A percentile compares a stretch with the other conserved stretches of the same genome.
These are phyloP conservation scores for Neurospora sp. DNA, from an alignment of 495 filamentous ascomycete genomes.

Conservation along the genomic window DNA sequence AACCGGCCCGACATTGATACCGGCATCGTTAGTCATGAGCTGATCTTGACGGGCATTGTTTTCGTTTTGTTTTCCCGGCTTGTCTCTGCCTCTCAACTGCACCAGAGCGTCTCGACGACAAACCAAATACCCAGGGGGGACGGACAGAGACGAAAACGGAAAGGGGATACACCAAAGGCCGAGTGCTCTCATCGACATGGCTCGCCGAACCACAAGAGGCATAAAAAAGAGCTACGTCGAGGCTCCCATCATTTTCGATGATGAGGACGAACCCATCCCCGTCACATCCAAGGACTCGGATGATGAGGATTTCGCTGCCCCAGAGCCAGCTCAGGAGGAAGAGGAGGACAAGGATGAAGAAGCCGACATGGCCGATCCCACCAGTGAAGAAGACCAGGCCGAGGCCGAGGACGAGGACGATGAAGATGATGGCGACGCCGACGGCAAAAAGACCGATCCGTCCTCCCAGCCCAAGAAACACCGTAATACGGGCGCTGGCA, in stretches of 20 bases:
- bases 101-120: background rate
- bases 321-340: slow-evolving; percentile 1
- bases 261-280: slow-evolving; percentile 15
- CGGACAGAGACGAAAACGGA: background rate
- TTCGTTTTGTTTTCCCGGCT: background rate
- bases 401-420: slow-evolving; percentile 8
- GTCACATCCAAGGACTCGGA: slow-evolving; percentile 5
- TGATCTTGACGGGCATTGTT: background rate
- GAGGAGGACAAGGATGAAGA: slow-evolving; percentile 14
- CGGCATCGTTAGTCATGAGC: background rate
- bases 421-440: slow-evolving; percentile 8
- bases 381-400: slow-evolving; percentile 3
- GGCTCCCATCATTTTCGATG: slow-evolving; percentile 11
- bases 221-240: slow-evolving; percentile 17
- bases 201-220: slow-evolving; percentile 11
- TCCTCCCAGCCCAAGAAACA: slow-evolving; percentile 9
- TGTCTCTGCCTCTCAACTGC: background rate
- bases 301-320: slow-evolving; percentile 16
- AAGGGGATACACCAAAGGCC: background rate
- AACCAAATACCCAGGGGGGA: background rate
- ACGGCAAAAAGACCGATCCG: slow-evolving; percentile 6
- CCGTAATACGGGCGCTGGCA: slow-evolving; percentile 14
- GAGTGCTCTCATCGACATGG: slow-evolving; percentile 5
- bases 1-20: background rate
- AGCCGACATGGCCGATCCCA: slow-evolving; percentile 4